phyloP scores from a whole-genome alignment of 129 eudicot species.

The Arctium minus region DNA sequence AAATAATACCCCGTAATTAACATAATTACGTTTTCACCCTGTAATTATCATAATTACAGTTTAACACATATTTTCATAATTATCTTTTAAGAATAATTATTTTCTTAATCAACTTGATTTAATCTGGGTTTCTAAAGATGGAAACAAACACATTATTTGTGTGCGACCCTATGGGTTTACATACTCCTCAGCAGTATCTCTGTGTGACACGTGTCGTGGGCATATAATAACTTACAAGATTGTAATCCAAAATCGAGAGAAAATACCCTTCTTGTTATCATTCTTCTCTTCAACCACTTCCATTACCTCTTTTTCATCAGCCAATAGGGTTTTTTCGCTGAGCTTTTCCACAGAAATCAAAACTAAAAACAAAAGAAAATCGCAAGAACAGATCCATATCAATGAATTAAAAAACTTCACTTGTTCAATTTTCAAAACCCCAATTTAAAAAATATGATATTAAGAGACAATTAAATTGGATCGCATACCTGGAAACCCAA shows the following conservation, averaged over 20 bases:
- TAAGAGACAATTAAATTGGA: slow-evolving; percentile 23
- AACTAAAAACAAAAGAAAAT: not conserved
- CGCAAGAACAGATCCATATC: slow-evolving; percentile 21
- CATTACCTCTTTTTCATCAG: slow-evolving; percentile 24
- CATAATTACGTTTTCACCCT: too few relatives aligned
- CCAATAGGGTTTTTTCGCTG: slow-evolving; percentile 24
- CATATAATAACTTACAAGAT: slow-evolving; percentile 52
- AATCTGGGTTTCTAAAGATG: too few relatives aligned
- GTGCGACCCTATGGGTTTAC: too few relatives aligned
- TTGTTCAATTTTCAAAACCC: not conserved
- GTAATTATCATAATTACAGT: too few relatives aligned
- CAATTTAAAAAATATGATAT: too few relatives aligned
- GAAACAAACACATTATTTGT: too few relatives aligned
- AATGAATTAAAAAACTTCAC: not conserved
- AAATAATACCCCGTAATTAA: too few relatives aligned
- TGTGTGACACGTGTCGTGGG: too few relatives aligned
- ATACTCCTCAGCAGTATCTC: too few relatives aligned
- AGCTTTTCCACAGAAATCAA: not conserved
- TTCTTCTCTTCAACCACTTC: slow-evolving; percentile 33
- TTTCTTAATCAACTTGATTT: too few relatives aligned
- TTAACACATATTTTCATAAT: too few relatives aligned
- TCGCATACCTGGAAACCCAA: slow-evolving; percentile 10
- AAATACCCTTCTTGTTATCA: slow-evolving; percentile 50
- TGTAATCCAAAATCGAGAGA: slow-evolving; percentile 65
- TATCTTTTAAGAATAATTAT: too few relatives aligned